Conservation (phyloP, 345 rosid species). For the Gossypium rotundifolium region DNA sequence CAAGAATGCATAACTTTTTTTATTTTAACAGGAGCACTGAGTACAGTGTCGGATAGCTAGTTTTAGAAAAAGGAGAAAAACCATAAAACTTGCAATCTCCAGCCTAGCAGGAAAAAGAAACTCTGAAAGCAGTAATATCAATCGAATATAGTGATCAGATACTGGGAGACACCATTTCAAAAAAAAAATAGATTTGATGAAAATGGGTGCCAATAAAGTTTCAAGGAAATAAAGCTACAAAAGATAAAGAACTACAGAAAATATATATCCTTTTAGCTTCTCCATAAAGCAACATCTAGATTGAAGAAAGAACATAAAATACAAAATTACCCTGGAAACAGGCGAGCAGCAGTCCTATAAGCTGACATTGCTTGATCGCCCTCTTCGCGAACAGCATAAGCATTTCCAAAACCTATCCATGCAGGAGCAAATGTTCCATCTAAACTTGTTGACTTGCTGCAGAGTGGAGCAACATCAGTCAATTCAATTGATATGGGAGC, state of each 20-base stretch:
- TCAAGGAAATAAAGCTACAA: not conserved
- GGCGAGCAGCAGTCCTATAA: conserved; percentile 87
- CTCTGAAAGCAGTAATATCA: not conserved
- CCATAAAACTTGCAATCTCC: not conserved
- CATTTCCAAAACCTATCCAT: conserved; percentile 89
- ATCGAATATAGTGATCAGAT: not conserved
- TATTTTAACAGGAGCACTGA: not conserved
- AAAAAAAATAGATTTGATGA: not conserved
- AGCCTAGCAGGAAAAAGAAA: not conserved
- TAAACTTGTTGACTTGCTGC: conserved; percentile 79
- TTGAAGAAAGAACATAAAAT: not conserved
- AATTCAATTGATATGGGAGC: not conserved
- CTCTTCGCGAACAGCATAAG: conserved; percentile 85
- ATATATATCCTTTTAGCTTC: not conserved
- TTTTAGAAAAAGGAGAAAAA: not conserved
- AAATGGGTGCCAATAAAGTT: not conserved
- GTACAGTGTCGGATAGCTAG: not conserved
- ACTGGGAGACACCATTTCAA: not conserved
- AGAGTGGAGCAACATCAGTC: conserved; percentile 16
- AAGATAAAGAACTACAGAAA: not conserved
- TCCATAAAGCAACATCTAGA: not conserved
- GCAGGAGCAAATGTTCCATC: conserved; percentile 91
- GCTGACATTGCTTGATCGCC: conserved; percentile 98
- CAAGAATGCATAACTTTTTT: not conserved
- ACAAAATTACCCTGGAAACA: conserved; percentile 81